Evolutionary conservation across 2,329 filamentous ascomycete species (phyloP), one percentile per base, ranked within the genome.

Genomic region (Sclerotinia trifoliorum): DNA sequence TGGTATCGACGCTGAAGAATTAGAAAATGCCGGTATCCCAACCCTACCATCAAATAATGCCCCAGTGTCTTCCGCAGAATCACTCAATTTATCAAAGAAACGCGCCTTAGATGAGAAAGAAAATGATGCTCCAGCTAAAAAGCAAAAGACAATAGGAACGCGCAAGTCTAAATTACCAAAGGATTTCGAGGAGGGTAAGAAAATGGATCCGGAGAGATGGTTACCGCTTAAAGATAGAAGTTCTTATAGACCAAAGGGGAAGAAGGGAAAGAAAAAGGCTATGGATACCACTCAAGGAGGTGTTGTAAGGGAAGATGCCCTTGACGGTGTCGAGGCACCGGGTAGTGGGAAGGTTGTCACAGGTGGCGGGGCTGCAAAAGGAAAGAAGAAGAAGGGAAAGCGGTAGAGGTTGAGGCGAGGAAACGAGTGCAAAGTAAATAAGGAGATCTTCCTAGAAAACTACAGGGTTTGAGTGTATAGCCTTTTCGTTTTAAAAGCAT

Each of bases 181-280:
- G 80, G 85, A 89, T 75, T 92, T 87, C 75, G 91, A 93, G 69
- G 86, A 91, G 65, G 87, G 85, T 74, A 96, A 93, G 83, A 89
- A 88, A 72, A 86, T 92, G 46, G 95, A 99, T 78, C 89, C 93
- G 0, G 95, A 99, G 80, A 85, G 95, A 71, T 99, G 95, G 95
- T 80, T 99, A 70, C 94, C 95, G 17, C 83, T 98, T 75, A 88
- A 91, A 65, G 95, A 99, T 78, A 86, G 95, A 68, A 95, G 91
- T 74, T 91, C 88, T 52, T 99, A 97, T 80, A 84, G 91, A 60
- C 93, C 94, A 10, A 97, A 95, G 82, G 93, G 93, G 7, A 93
- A 91, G 82, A 96, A 97, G 84, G 92, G 92, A 67, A 94, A 93
- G 84, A 90, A 93, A 84, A 90, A 90, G 80, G 89, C 88, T 5